Percentiles rank a stretch among this genome's conserved stretches.
These are phyloP conservation scores for Didymella segeticola DNA, from an alignment of 2,329 filamentous ascomycete species.

Conservation along the genomic window DNA sequence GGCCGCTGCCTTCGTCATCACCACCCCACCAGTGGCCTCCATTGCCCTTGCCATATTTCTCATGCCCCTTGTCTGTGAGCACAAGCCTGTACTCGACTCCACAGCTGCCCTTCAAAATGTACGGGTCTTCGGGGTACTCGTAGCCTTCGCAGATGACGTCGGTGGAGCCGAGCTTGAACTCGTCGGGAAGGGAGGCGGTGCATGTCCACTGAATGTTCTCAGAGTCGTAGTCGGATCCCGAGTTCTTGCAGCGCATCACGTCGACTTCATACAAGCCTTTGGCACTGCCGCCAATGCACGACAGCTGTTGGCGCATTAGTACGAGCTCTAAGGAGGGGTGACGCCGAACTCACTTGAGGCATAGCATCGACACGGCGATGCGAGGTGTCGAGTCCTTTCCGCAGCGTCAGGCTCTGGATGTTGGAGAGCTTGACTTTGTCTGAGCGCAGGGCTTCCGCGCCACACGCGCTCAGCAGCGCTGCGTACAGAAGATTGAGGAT, in stretches of 20 bases:
- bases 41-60: conserved; percentile 67
- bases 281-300: conserved; percentile 71
- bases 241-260: conserved; percentile 87
- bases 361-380: conserved; percentile 78
- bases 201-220: conserved; percentile 95
- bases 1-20: conserved; percentile 48
- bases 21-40: conserved; percentile 48
- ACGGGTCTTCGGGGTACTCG: conserved; percentile 74
- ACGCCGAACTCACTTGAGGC: conserved; percentile 58
- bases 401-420: conserved; percentile 81
- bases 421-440: conserved; percentile 67
- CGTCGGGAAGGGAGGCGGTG: conserved; percentile 66
- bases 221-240: conserved; percentile 78
- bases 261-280: conserved; percentile 74
- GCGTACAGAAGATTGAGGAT: conserved; percentile 37
- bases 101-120: conserved; percentile 90
- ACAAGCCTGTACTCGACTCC: conserved; percentile 86
- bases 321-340: neutral
- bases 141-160: conserved; percentile 96
- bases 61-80: conserved; percentile 78
- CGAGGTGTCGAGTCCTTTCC: conserved; percentile 70
- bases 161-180: conserved; percentile 79
- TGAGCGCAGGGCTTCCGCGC: conserved; percentile 43
- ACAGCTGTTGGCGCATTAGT: conserved; percentile 60
- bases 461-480: conserved; percentile 40